Evolutionary conservation across 2,329 filamentous ascomycete genomes (phyloP), one percentile per base, ranked within the genome.

Genomic region (Diaporthe australafricana): DNA sequence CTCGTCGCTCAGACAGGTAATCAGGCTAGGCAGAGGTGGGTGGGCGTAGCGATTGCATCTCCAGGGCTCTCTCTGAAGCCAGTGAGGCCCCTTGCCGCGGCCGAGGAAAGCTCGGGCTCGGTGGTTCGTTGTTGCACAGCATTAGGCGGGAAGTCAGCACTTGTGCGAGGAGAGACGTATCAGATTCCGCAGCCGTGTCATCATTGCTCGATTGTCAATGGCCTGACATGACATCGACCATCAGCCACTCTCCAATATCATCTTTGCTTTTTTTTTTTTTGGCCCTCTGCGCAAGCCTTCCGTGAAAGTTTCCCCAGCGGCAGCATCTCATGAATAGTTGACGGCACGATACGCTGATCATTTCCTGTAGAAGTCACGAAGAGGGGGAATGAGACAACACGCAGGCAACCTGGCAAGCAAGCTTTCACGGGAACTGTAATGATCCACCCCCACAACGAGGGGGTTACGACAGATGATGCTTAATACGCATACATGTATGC

Each of bases 211-310:
- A 50, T 42, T 45, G n/a, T 40, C 42, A n/a, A 27, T 57, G 66
- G 52, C 60, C 60, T 63, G 60, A 63, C 60, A 63, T 63, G 42
- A 48, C 60, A 63, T 48, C 42, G 27, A 17, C 42, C 42, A 48
- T 48, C 60, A 63, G 27, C 27, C 60, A 35, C 20, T n/a, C 35
- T 42, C 20, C 27, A 30, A 35, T 30, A 55, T 60, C 66, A 50
- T 5, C n/a, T 56, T 68, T 68, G 27, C 14, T 12, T 48, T 52
- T 32, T n/a, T 55, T 30, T 12, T 17, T 7, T 22, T 14, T 8
- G 48, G 9, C 7, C 16, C 17, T 20, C 25, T 25, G 8, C n/a
- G 42, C 30, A 25, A 12, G 27, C 32, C 20, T 35, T 20, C 40
- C 42, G n/a, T 17, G 12, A 9, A 20, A 16, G 8, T 16, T 14